A percentile compares a stretch with the other conserved stretches of the same genome.
These are phyloP conservation scores for Ramaria sp. DNA, from an alignment of 768 basidiomycete species.

Conservation along the genomic window DNA sequence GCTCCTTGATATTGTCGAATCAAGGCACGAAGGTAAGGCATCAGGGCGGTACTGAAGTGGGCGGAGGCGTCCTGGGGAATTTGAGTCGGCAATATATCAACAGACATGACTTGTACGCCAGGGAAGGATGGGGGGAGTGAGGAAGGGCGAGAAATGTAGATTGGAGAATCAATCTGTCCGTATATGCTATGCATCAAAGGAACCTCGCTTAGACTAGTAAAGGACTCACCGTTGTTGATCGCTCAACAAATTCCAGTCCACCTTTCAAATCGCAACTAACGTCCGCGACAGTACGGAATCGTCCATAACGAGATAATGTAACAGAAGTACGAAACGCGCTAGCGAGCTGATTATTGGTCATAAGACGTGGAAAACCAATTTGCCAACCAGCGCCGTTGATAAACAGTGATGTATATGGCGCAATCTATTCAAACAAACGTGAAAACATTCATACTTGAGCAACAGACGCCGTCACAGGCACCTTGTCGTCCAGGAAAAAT, in stretches of 20 bases:
- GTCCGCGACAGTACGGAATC: conserved; percentile 67
- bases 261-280: conserved; percentile 90
- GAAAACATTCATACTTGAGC: background rate
- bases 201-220: background rate
- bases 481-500: background rate
- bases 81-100: conserved; percentile 84
- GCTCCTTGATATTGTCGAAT: conserved; percentile 30
- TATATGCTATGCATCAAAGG: no score
- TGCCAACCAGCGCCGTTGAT: conserved; percentile 86
- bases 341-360: conserved; percentile 55
- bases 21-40: conserved; percentile 57
- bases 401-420: conserved; percentile 76
- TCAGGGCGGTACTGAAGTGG: conserved; percentile 58
- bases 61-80: conserved; percentile 73
- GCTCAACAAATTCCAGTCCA: conserved; percentile 72
- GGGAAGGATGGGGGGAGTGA: conserved; percentile 36
- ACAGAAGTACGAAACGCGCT: conserved; percentile 39
- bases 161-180: conserved; percentile 37
- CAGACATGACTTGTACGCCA: conserved; percentile 67
- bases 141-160: conserved; percentile 41
- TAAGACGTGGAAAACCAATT: conserved; percentile 64
- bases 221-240: conserved; percentile 55
- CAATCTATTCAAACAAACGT: conserved; percentile 40
- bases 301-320: conserved; percentile 25
- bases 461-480: background rate